Base-by-base conservation (phyloP, 148 eudicot genomes). In the Chenopodium formosanum region DNA sequence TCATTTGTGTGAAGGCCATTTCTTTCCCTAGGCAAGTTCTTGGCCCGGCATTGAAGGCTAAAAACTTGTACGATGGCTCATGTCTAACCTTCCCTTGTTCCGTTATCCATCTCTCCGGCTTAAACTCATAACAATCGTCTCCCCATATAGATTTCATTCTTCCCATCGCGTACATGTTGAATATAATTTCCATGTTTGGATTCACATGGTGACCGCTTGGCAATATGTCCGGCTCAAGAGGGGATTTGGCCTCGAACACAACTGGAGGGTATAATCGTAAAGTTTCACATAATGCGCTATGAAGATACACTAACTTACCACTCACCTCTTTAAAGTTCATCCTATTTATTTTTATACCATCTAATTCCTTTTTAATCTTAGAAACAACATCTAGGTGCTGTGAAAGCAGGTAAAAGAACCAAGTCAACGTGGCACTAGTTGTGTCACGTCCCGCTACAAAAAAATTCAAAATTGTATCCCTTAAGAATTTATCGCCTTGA, bases 201-300 rank as follows among this genome's bases (percentile, higher is more conserved):
- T 83, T 76, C 29, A 90, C 90, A 46, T 65, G 79, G 50, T 88
- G 89, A 13, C 92, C 92, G 44, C 86, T 88, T 9, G 92, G 92
- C 1, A 90, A 84, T 4, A 80, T 65, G 14, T 90, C 90, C 4
- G 77, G 16, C 50, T 79, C 52, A 14, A 81, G 7, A 3, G 89
- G 86, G 48, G 37, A 60, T 85, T 88, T 90, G 13, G 84, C 78
- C 40, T 90, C 73, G 23, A 90, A 84, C 1, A 85, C 86, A 1
- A 88, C 90, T 6, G 92, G 90, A 50, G 92, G 90, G 63, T 89
- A 89, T 46, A 89, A 81, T 82, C 90, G 84, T 64, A 89, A 70
- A 14, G 89, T 60, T 74, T 89, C 92, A 77, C 89, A 88, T 27
- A 90, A 47, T 11, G 89, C 88, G 7, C 80, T 89, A 73, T 90